These are phyloP conservation scores for Pestalotiopsis sp. DNA, from an alignment of 2,329 filamentous ascomycete genomes.

Conservation along the genomic window DNA sequence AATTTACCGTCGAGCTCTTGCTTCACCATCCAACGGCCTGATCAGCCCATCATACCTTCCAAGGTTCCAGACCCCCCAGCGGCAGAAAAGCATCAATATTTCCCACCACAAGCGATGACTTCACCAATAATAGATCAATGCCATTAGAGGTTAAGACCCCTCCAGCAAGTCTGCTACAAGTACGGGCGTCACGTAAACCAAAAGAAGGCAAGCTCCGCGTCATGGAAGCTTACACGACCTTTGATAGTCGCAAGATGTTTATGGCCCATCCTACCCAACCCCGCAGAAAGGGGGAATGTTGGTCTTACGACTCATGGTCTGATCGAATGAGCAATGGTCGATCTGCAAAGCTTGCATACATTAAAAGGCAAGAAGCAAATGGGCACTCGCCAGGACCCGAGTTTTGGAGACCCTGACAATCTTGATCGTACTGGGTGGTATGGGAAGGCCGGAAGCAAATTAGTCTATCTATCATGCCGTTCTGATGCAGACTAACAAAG, in stretches of 20 bases:
- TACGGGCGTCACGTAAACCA: background rate
- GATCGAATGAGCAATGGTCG: background rate
- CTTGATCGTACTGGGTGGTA: background rate
- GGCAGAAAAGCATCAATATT: background rate
- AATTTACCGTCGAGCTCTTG: too few species aligned
- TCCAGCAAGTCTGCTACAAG: constrained; percentile 3
- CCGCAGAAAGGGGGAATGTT: constrained; percentile 21
- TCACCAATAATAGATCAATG: constrained; percentile 11
- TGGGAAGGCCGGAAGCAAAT: background rate
- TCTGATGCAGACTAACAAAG: constrained; percentile 12
- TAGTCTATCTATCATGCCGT: background rate
- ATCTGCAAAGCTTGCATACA: background rate
- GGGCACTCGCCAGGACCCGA: background rate
- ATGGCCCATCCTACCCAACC: constrained; percentile 22
- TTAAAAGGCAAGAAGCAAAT: background rate
- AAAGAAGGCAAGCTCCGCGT: constrained; percentile 14
- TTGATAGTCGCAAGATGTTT: background rate
- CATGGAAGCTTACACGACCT: constrained; percentile 19
- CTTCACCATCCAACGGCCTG: background rate
- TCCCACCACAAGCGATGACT: constrained; percentile 1
- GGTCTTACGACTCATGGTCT: background rate
- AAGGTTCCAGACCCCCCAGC: background rate
- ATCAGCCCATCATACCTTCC: background rate
- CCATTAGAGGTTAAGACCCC: background rate
- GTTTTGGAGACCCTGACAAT: background rate